Percentiles rank a stretch among this genome's conserved stretches.
phyloP scores from a whole-genome alignment of 345 rosid species.

The Rhodomyrtus tomentosa region DNA sequence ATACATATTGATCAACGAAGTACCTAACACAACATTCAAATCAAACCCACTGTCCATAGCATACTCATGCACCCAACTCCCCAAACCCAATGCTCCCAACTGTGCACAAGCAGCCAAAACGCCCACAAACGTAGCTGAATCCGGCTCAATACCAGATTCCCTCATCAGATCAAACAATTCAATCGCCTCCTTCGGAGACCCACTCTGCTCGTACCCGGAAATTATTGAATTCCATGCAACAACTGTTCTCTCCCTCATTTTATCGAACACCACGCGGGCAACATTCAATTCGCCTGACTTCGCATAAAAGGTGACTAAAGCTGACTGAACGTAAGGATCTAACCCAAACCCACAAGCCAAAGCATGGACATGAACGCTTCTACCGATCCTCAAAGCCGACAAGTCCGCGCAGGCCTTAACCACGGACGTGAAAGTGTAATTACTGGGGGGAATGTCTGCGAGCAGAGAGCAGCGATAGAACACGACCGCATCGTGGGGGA shows the following conservation, averaged over 20 bases:
- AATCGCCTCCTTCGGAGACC: slow-evolving; percentile 46
- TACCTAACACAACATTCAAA: slow-evolving; percentile 60
- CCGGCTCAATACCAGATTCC: slow-evolving; percentile 33
- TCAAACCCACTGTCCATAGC: slow-evolving; percentile 15
- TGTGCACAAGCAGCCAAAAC: slow-evolving; percentile 77
- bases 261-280: slow-evolving; percentile 65
- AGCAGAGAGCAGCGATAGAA: slow-evolving; percentile 50
- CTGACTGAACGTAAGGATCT: slow-evolving; percentile 57
- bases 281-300: slow-evolving; percentile 27
- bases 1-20: slow-evolving; percentile 77
- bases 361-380: slow-evolving; percentile 46
- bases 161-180: slow-evolving; percentile 46
- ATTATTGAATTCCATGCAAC: slow-evolving; percentile 85
- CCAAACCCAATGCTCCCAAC: slow-evolving; percentile 43
- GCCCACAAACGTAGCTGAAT: slow-evolving; percentile 53
- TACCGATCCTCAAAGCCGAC: slow-evolving; percentile 32
- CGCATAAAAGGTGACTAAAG: slow-evolving; percentile 43
- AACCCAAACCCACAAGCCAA: slow-evolving; percentile 40
- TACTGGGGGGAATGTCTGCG: slow-evolving; percentile 29
- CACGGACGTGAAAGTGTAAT: slow-evolving; percentile 66
- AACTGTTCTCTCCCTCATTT: slow-evolving; percentile 39
- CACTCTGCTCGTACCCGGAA: slow-evolving; percentile 79
- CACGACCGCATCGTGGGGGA: slow-evolving; percentile 31
- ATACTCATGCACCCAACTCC: slow-evolving; percentile 57
- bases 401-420: slow-evolving; percentile 61